Conservation (phyloP, 768 basidiomycete genomes). For the Chalciporus piperatus region DNA sequence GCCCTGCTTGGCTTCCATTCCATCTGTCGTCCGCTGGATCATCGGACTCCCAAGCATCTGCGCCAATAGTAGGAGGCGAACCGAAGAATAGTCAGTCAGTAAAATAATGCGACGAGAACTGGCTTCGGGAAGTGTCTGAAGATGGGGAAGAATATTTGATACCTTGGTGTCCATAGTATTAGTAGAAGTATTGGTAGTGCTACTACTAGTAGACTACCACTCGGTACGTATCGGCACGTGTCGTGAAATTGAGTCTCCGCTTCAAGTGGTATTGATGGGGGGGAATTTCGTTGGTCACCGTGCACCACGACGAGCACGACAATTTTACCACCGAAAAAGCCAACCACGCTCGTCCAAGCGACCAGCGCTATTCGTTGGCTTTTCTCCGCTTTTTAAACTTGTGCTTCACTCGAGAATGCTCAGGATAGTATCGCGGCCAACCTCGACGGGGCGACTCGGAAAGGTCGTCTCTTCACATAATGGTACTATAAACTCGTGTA, state of each 20-base stretch:
- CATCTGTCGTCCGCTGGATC: conserved; percentile 61
- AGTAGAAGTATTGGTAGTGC: too few relatives aligned
- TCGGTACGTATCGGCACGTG: conserved; percentile 1
- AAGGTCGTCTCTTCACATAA: conserved; percentile 47
- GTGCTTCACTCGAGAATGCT: conserved; percentile 46
- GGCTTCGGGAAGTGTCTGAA: conserved; percentile 80
- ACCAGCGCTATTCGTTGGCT: conserved; percentile 15
- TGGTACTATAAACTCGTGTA: conserved; percentile 22
- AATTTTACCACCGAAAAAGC: conserved; percentile 15
- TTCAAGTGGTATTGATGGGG: conserved; percentile 6
- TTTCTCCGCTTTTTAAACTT: conserved; percentile 19
- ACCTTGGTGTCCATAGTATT: too few relatives aligned
- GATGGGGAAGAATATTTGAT: conserved; percentile 76
- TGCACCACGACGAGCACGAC: conserved; percentile 41
- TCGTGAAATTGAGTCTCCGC: conserved; percentile 23
- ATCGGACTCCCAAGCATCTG: conserved; percentile 74
- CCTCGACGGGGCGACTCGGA: conserved; percentile 68
- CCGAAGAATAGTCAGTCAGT: conserved; percentile 78
- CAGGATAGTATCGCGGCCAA: conserved; percentile 66
- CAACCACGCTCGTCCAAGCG: conserved; percentile 11
- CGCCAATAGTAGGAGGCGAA: conserved; percentile 84
- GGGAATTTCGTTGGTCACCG: conserved; percentile 35
- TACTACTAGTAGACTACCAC: too few relatives aligned
- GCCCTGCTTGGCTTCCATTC: conserved; percentile 64
- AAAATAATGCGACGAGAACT: conserved; percentile 73